Evolutionary conservation across 257 asterid species (phyloP).

Genomic region (Solanum megistacrolobum): DNA sequence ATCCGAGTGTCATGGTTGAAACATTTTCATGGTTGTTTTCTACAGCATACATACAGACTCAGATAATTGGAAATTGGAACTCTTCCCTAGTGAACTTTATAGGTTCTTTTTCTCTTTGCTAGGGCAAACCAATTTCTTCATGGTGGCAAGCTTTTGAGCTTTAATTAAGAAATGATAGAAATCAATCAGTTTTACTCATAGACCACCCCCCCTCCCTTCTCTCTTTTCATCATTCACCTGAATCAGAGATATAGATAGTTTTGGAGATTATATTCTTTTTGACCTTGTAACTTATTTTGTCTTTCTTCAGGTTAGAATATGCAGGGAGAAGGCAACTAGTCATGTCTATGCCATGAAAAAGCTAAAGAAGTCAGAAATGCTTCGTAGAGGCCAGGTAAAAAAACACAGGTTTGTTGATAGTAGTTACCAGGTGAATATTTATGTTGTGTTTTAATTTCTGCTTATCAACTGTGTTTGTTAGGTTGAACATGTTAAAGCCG

Average conservation of each 20-base stretch:
- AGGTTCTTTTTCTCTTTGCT: background rate
- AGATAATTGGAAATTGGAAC: background rate
- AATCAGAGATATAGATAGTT: background rate
- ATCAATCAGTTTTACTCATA: background rate
- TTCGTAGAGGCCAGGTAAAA: slow-evolving; percentile 94
- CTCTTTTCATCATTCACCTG: background rate
- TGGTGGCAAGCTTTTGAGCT: background rate
- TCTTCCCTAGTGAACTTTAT: background rate
- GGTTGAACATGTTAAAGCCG: slow-evolving; percentile 96
- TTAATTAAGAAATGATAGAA: background rate
- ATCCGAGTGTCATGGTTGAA: background rate
- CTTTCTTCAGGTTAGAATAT: slow-evolving; percentile 68
- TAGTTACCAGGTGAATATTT: slow-evolving; percentile 2
- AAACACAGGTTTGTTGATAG: background rate
- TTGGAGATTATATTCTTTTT: background rate
- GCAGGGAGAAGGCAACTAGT: slow-evolving; percentile 80
- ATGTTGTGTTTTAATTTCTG: slow-evolving; percentile 1
- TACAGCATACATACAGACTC: background rate
- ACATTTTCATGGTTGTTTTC: background rate
- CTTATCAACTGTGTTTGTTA: slow-evolving; percentile 11
- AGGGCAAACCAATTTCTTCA: background rate
- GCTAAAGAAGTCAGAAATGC: slow-evolving; percentile 98
- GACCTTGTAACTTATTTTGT: background rate
- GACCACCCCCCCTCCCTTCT: background rate
- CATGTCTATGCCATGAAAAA: slow-evolving; percentile 97